These are phyloP conservation scores for Euclidium syriacum DNA, from an alignment of 345 rosid species.

Conservation along the genomic window DNA sequence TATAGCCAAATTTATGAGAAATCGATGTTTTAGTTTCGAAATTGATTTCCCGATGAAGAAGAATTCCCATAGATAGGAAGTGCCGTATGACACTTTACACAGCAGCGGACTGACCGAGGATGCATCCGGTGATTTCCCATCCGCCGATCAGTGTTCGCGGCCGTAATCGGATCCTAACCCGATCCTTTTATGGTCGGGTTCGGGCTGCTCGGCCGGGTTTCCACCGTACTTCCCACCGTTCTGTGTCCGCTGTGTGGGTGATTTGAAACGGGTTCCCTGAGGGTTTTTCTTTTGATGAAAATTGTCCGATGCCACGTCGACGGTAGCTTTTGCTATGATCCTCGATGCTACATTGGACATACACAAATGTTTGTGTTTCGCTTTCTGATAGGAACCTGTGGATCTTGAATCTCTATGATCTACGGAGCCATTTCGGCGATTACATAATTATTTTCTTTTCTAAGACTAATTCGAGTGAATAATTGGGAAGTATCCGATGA, in stretches of 20 bases:
- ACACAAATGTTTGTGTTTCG: slow-evolving; percentile 41
- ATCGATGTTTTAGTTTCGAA: too few relatives aligned
- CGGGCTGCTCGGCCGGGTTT: not conserved
- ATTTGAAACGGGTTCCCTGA: slow-evolving; percentile 40
- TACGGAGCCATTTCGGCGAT: slow-evolving; percentile 36
- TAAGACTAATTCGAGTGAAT: not conserved
- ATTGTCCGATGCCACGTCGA: slow-evolving; percentile 57
- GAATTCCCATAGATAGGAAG: slow-evolving; percentile 55
- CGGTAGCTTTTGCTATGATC: slow-evolving; percentile 35
- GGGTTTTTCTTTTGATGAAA: slow-evolving; percentile 15
- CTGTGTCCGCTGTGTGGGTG: slow-evolving; percentile 34
- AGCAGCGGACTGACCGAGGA: slow-evolving; percentile 26
- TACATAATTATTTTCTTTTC: not conserved
- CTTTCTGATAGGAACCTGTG: slow-evolving; percentile 60
- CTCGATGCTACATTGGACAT: slow-evolving; percentile 56
- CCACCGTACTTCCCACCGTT: slow-evolving; percentile 17
- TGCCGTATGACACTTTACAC: slow-evolving; percentile 63
- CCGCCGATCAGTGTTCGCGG: slow-evolving; percentile 5
- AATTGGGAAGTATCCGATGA: not conserved
- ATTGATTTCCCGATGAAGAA: slow-evolving; percentile 38
- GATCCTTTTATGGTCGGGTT: not conserved
- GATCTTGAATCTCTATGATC: slow-evolving; percentile 20
- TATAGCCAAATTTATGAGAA: too few relatives aligned
- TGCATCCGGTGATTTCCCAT: slow-evolving; percentile 11
- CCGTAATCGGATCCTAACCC: slow-evolving; percentile 3